These are phyloP conservation scores for Boletus holoroseus DNA, from an alignment of 1,284 basidiomycete genomes.

Conservation along the genomic window DNA sequence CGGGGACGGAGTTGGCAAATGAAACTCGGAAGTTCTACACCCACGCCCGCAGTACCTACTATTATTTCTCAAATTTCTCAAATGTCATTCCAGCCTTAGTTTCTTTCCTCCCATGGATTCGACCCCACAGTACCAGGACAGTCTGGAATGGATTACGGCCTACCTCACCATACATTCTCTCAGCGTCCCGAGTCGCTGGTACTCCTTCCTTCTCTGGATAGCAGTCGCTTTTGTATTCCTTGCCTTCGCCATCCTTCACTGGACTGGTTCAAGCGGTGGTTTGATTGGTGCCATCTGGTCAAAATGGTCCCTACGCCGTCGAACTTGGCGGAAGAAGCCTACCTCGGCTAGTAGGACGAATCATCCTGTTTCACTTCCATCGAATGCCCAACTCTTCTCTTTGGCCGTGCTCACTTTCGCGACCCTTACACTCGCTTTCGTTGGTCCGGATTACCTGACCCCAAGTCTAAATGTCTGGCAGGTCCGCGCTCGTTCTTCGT, in stretches of 20 bases:
- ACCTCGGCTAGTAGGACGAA: conserved; percentile 23
- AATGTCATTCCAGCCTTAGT: background rate
- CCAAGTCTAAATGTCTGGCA: conserved; percentile 50
- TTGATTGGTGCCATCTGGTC: conserved; percentile 46
- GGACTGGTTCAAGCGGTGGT: conserved; percentile 39
- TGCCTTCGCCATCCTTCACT: conserved; percentile 39
- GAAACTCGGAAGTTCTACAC: too few relatives aligned
- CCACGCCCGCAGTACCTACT: background rate
- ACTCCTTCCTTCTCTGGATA: conserved; percentile 54
- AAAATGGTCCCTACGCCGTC: conserved; percentile 50
- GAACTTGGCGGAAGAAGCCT: conserved; percentile 40
- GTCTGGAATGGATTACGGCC: conserved; percentile 50
- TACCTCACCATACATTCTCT: conserved; percentile 53
- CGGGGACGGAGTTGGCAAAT: too few relatives aligned
- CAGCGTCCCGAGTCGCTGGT: conserved; percentile 47
- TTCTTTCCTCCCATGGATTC: conserved; percentile 31
- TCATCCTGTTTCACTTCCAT: conserved; percentile 45
- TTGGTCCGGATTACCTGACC: conserved; percentile 73
- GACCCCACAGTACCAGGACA: conserved; percentile 42
- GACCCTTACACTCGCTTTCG: conserved; percentile 46
- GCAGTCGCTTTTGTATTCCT: conserved; percentile 41
- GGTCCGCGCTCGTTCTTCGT: conserved; percentile 16
- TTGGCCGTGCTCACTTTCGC: conserved; percentile 41
- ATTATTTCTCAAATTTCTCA: background rate
- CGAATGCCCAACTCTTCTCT: conserved; percentile 56